These are phyloP conservation scores for Suhomyces panamericanus DNA, from an alignment of 1,139 yeast genomes.

Conservation along the genomic window DNA sequence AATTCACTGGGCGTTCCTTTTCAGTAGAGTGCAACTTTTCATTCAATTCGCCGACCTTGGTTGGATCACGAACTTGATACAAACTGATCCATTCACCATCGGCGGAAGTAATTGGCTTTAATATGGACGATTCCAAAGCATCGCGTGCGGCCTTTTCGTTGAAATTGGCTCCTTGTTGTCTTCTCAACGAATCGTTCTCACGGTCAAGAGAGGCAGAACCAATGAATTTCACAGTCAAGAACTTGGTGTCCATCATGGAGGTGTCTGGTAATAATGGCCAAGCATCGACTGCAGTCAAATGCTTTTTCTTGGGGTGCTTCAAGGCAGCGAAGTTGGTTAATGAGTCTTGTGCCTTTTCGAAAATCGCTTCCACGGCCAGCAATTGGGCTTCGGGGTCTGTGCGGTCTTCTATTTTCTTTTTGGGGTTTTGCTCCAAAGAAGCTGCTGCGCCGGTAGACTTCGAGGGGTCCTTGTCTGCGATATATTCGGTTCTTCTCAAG, in stretches of 20 bases:
- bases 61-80: constrained; percentile 43
- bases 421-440: constrained; percentile 16
- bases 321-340: constrained; percentile 45
- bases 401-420: constrained; percentile 27
- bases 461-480: constrained; percentile 46
- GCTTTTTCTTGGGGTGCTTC: constrained; percentile 76
- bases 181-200: constrained; percentile 35
- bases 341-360: constrained; percentile 58
- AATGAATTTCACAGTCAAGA: constrained; percentile 67
- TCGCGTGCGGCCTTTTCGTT: constrained; percentile 44
- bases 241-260: constrained; percentile 78
- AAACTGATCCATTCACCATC: constrained; percentile 84
- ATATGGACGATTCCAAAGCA: constrained; percentile 62
- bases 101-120: constrained; percentile 71
- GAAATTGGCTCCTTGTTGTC: constrained; percentile 38
- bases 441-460: constrained; percentile 13
- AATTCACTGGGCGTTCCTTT: constrained; percentile 47
- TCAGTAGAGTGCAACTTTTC: constrained; percentile 52
- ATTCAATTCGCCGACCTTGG: constrained; percentile 34
- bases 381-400: constrained; percentile 67
- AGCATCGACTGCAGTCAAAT: constrained; percentile 70
- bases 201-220: constrained; percentile 72
- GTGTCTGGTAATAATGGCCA: constrained; percentile 90
- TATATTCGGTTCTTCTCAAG: constrained; percentile 91
- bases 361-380: constrained; percentile 71